Percentiles rank a stretch among this genome's conserved stretches.
Evolutionary conservation across 1,284 basidiomycete species (phyloP).

Genomic region (Sporisorium sorghi): DNA sequence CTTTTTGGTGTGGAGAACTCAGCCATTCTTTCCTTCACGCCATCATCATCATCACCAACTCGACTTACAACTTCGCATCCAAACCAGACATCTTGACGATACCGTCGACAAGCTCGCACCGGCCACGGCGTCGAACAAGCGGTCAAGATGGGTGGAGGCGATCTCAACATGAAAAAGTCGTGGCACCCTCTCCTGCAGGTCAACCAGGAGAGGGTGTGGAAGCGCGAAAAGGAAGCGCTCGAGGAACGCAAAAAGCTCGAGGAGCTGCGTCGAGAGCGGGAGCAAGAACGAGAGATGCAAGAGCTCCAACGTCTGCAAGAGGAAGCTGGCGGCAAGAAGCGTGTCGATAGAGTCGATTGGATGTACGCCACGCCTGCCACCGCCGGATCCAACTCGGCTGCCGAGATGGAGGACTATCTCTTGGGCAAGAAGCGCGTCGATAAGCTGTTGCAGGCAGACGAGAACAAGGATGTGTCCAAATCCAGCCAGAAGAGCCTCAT

Average conservation of each 20-base stretch:
- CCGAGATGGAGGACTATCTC: constrained; percentile 92
- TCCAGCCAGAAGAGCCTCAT: constrained; percentile 34
- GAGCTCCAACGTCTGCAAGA: constrained; percentile 85
- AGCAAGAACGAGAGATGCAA: constrained; percentile 95
- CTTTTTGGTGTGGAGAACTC: constrained; percentile 8
- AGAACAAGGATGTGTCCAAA: constrained; percentile 76
- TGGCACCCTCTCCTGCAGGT: constrained; percentile 98
- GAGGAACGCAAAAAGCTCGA: constrained; percentile 98
- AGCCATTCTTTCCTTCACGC: constrained; percentile 3
- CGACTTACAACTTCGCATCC: background rate
- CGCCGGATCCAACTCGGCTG: constrained; percentile 78
- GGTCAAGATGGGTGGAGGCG: constrained; percentile 82
- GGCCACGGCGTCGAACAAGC: constrained; percentile 6
- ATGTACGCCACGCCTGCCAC: constrained; percentile 96
- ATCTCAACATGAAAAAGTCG: constrained; percentile 88
- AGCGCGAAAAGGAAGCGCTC: constrained; percentile 94
- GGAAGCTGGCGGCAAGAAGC: constrained; percentile 91
- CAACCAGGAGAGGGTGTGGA: constrained; percentile 99
- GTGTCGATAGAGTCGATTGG: constrained; percentile 95
- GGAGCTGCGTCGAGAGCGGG: constrained; percentile 94
- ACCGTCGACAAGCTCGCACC: background rate
- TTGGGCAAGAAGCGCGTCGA: constrained; percentile 99
- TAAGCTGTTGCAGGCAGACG: constrained; percentile 84
- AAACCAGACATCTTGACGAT: background rate
- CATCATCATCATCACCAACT: constrained; percentile 6